Base-by-base conservation (phyloP, 192 early-diverging fungal genomes). In the Backusella sp. region DNA sequence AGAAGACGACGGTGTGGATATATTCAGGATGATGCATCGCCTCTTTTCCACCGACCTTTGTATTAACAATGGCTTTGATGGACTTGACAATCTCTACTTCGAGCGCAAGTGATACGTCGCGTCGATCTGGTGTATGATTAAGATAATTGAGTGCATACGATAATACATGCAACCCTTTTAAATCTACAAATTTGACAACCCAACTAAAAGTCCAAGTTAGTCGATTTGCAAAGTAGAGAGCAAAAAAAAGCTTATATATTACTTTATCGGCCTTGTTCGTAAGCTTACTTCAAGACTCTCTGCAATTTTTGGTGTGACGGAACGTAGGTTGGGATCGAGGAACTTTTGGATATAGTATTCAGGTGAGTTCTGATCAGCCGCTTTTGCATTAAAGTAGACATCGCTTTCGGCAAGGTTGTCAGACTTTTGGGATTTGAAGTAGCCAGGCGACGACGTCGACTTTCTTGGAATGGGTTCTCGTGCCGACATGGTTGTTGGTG, bases 1-100 rank as follows among this genome's bases (percentile, higher is more conserved):
- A 93, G 70, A 93, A 91, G n/a, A 88, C 88, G 28, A 94, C 82
- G 26, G 88, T 89, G 53, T 90, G 86, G n/a, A 93, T 90, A 68
- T 92, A 91, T n/a, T 86, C 77, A 19, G 91, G 89, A 77, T 91
- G 87, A 42, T 84, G 79, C 71, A 94, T 79, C 12, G 90, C 90
- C 76, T 94, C 92, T 75, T 86, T 88, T 4, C 90, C 92, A 17
- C 93, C 93, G 87, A 79, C 75, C 76, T 83, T 75, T 67, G 86
- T 91, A 72, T 93, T 94, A 56, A 94, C 85, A 17, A 94, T 72
- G 11, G 88, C 87, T 72, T 94, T 93, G 73, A 94, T 87, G 73
- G 91, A 93, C 71, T 91, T 92, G 34, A 93, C 88, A 74, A 94
- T 92, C 83, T 93, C 93, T 30, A 90, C 84, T 74, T 94, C 93